Base-by-base conservation (phyloP, 2,329 filamentous ascomycete species). In the Diplodia seriata region DNA sequence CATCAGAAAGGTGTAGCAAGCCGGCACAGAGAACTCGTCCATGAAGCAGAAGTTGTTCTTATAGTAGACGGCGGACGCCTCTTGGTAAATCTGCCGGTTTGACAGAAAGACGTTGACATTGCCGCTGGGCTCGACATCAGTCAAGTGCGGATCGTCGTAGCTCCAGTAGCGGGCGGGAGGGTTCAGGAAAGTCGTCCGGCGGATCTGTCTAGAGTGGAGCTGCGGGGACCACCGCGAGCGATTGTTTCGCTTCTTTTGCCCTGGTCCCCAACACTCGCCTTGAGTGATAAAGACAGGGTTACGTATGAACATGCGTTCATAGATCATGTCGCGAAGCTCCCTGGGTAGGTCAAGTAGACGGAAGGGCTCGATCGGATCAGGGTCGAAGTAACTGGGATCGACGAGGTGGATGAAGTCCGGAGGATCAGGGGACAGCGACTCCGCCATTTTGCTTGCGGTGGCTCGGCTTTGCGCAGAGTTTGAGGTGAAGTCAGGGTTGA, bases 301-400 rank as follows among this genome's bases (percentile, higher is more conserved):
- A 15, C 50, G 26, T 6, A 54, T 26, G 14, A 54, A 6, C 50
- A 54, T 54, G 50, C 15, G 1, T 18, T 26, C 50, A 20, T 54
- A 54, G 23, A 54, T 54, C 50, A 54, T 4, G 26, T 54, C 50
- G 11, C 50, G 50, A 29, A 54, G 50, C 4, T 54, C 50, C 12
- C 12, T 54, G 4, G 50, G 50, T 11, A 54, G 50, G 50, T 54
- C 50, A 11, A 54, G 23, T 11, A 54, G 29, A 14, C 20, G 50
- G 26, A 33, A 54, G 15, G 40, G 40, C 40, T 43, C 15, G 18
- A 43, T 43, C 40, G 40, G 40, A 18, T 43, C 40, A 15, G 40
- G 18, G 40, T 43, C 40, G 18, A 43, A 43, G 40, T 43, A 43
- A 2, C 40, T 43, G 40, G 40, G 40, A 15, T 43, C 40, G 40